Evolutionary conservation across 2,329 filamentous ascomycete genomes (phyloP).

Genomic region (Dactylellina sp.): DNA sequence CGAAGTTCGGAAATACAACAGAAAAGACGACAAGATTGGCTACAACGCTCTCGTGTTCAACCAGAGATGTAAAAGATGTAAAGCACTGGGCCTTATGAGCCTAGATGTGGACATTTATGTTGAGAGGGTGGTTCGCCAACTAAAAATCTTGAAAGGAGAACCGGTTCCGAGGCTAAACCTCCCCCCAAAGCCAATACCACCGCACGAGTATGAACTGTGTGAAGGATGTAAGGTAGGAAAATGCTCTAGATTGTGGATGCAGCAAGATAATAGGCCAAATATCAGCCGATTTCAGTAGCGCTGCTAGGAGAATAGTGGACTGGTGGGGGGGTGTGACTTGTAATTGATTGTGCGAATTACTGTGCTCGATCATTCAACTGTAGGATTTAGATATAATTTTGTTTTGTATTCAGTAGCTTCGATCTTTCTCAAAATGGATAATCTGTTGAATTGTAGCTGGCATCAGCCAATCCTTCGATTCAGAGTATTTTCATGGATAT

Average conservation of each 20-base stretch:
- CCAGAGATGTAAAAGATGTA: slow-evolving; percentile 15
- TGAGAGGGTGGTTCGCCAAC: slow-evolving; percentile 26
- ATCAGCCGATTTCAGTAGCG: no score
- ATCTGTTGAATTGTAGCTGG: no score
- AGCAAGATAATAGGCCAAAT: no score
- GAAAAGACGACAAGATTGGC: neutral
- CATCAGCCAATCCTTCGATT: no score
- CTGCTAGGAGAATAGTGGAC: no score
- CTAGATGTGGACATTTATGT: slow-evolving; percentile 9
- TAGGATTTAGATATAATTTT: no score
- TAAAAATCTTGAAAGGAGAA: slow-evolving; percentile 39
- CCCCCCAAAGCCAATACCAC: neutral
- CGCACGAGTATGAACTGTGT: slow-evolving; percentile 11
- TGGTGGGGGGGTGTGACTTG: no score
- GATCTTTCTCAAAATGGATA: no score
- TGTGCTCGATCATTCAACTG: no score
- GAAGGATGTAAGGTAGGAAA: slow-evolving; percentile 29
- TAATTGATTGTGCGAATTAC: no score
- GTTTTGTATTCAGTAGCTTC: no score
- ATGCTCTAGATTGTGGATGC: neutral
- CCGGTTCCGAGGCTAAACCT: neutral
- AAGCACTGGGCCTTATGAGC: slow-evolving; percentile 7
- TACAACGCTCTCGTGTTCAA: slow-evolving; percentile 32
- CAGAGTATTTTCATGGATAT: no score
- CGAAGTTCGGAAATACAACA: slow-evolving; percentile 4